Conservation (phyloP, 768 basidiomycete genomes). For the Leucogyrophana mollusca region DNA sequence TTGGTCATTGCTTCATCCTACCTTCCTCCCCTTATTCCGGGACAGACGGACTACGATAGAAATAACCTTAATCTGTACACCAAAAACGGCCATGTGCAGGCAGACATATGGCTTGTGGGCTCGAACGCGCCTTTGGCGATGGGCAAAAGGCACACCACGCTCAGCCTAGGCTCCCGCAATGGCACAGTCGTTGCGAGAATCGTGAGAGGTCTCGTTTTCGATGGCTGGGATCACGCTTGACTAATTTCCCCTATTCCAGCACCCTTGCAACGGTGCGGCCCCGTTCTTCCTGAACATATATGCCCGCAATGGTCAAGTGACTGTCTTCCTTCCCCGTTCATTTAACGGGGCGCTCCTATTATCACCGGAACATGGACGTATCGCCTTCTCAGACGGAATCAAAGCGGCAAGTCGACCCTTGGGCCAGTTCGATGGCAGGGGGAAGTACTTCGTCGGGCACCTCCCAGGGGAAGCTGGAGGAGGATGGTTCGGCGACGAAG, state of each 20-base stretch:
- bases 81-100: constrained; percentile 33
- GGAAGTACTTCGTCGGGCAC: neutral
- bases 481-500: neutral
- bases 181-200: constrained; percentile 15
- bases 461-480: neutral
- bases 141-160: constrained; percentile 15
- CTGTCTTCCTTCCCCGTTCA: neutral
- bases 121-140: constrained; percentile 5
- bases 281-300: neutral
- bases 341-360: neutral
- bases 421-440: neutral
- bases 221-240: too few relatives aligned
- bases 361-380: neutral
- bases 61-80: constrained; percentile 38
- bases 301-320: neutral
- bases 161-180: constrained; percentile 17
- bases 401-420: neutral
- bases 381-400: neutral
- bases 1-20: constrained; percentile 37
- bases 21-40: constrained; percentile 35
- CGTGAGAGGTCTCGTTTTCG: constrained; percentile 11
- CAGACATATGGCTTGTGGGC: constrained; percentile 37
- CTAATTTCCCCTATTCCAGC: too few relatives aligned
- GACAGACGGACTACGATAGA: constrained; percentile 37
- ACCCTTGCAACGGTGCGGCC: too few relatives aligned